Base-by-base conservation (phyloP, 306 rosid genomes). In the Chamaecrista fasciculata region DNA sequence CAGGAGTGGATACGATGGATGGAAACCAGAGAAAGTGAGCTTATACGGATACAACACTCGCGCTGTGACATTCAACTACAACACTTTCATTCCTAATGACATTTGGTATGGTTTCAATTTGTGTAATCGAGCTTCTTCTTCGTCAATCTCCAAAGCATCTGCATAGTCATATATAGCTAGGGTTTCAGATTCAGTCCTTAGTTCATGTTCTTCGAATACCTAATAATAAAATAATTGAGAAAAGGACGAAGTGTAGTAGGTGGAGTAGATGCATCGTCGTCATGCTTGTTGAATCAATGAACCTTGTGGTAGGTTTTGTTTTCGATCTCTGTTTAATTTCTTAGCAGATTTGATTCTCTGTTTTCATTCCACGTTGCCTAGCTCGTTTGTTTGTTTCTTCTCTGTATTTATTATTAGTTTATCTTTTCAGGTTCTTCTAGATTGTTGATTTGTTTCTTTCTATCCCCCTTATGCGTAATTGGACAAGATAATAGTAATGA, bases 1-100 rank as follows among this genome's bases (percentile, higher is more conserved):
- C 84, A 79, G 96, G 69, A 81, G 31, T 2, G 93, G 98, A 33
- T 81, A 75, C 73, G 98, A 93, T 66, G 98, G 98, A 14, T 93
- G 98, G 98, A 73, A 52, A 21, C 89, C 86, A 11, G 86, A 93
- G 59, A 70, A 64, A 39, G 96, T 93, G 47, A 81, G 89, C 42
- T 82, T 90, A 26, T 72, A 33, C 34, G 81, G 90, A 2, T 62
- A 75, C 42, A 3, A 65, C 74, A 70, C 70, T 3, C 75, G 11
- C 25, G 69, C 98, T 2, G 75, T 69, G 47, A 63, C 88, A 0
- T 93, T 87, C 48, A 70, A 83, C 66, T 93, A 70, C 85, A 74
- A 84, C 40, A 12, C 82, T 20, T 80, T 29, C 8, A 82, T 93
- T 26, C 98, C 96, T 0, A 70, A 53, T 43, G 83, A 57, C 15